Conservation (phyloP, 495 filamentous ascomycete species). For the Penicillium cataractarum region DNA sequence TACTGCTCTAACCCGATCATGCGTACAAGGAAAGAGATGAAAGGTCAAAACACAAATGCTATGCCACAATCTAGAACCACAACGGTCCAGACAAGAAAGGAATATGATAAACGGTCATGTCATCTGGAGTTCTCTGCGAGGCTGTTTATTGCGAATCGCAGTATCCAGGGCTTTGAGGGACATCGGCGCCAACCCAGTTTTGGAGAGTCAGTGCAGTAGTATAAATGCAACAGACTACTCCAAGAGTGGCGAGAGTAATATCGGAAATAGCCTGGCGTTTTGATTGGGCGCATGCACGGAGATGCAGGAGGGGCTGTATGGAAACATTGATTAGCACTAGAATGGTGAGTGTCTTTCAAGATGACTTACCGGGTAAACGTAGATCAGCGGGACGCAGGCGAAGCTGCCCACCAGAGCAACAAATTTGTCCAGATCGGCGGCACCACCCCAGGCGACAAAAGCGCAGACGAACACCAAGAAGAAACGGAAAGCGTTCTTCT, state of each 20-base stretch:
- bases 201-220: conserved; percentile 82
- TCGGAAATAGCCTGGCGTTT: conserved; percentile 67
- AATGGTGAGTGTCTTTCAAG: conserved; percentile 12
- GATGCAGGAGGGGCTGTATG: conserved; percentile 81
- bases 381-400: conserved; percentile 95
- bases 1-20: conserved; percentile 12
- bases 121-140: background rate
- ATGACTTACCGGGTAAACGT: conserved; percentile 88
- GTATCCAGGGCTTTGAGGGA: conserved; percentile 55
- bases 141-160: conserved; percentile 51
- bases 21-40: conserved; percentile 12
- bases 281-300: conserved; percentile 72
- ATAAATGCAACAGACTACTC: conserved; percentile 83
- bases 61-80: conserved; percentile 24
- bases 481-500: conserved; percentile 96
- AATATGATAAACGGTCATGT: conserved; percentile 1
- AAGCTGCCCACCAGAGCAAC: conserved; percentile 95
- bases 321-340: conserved; percentile 11
- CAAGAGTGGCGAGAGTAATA: conserved; percentile 75
- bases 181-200: conserved; percentile 70
- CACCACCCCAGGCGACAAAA: conserved; percentile 85
- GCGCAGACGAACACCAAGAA: conserved; percentile 85
- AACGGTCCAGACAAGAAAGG: conserved; percentile 14
- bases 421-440: conserved; percentile 94
- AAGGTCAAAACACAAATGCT: conserved; percentile 8